Evolutionary conservation across 305 asterid species (phyloP).

Genomic region (Fraxinus latifolia): DNA sequence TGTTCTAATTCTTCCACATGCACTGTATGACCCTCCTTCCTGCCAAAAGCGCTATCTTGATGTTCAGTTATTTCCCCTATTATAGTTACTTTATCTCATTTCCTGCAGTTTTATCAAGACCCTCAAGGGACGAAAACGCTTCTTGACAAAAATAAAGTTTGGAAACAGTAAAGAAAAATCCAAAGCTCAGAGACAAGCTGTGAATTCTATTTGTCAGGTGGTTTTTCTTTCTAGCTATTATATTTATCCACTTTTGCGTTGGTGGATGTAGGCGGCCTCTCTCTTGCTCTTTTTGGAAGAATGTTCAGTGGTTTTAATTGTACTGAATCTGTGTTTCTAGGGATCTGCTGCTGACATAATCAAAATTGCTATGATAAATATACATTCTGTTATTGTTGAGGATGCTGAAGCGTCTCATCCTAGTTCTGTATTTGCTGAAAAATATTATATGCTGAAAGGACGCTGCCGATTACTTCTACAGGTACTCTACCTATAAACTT

Average conservation of each 20-base stretch:
- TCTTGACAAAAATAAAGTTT: slow-evolving; percentile 76
- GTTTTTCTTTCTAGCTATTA: slow-evolving; percentile 20
- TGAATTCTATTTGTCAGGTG: slow-evolving; percentile 98
- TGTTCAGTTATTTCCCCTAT: not conserved
- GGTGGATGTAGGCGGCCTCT: not conserved
- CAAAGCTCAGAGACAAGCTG: slow-evolving; percentile 97
- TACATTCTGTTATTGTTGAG: slow-evolving; percentile 60
- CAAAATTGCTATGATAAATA: slow-evolving; percentile 81
- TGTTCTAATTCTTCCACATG: not conserved
- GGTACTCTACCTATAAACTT: slow-evolving; percentile 39
- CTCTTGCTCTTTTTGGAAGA: not conserved
- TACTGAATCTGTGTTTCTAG: slow-evolving; percentile 37
- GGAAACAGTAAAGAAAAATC: slow-evolving; percentile 84
- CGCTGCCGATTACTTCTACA: slow-evolving; percentile 75
- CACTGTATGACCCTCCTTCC: not conserved
- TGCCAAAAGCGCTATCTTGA: slow-evolving; percentile 14
- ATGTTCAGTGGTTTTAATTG: slow-evolving; percentile 19
- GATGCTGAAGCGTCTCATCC: slow-evolving; percentile 50
- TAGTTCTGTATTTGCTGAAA: slow-evolving; percentile 39
- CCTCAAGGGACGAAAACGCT: slow-evolving; percentile 86
- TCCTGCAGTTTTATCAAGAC: slow-evolving; percentile 76
- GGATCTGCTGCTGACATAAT: slow-evolving; percentile 98
- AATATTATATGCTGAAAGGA: slow-evolving; percentile 68
- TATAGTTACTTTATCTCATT: slow-evolving; percentile 11
- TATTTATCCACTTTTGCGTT: not conserved